Percentiles rank a stretch among this genome's conserved stretches.
phyloP scores from a whole-genome alignment of 306 rosid species.

The Vachellia pachyceras region DNA sequence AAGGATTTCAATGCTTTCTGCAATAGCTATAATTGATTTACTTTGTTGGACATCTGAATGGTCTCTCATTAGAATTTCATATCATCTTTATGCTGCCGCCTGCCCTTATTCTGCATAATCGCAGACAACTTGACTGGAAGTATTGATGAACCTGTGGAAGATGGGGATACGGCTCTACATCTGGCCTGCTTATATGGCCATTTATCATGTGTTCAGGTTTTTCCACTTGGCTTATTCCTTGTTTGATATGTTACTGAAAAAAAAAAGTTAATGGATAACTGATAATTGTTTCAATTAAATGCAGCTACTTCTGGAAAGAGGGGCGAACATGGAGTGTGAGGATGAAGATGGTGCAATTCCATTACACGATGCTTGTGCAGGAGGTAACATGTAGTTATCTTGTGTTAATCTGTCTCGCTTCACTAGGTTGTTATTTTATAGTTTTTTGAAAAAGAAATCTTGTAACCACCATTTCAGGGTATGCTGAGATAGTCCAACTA shows the following conservation, averaged over 20 bases:
- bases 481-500: conserved; percentile 67
- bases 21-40: background rate
- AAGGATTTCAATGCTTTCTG: background rate
- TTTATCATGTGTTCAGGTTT: conserved; percentile 72
- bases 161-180: conserved; percentile 93
- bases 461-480: conserved; percentile 57
- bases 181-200: conserved; percentile 90
- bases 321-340: conserved; percentile 33
- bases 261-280: background rate
- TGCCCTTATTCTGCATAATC: conserved; percentile 21
- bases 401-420: background rate
- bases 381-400: conserved; percentile 56
- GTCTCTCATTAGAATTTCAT: conserved; percentile 9
- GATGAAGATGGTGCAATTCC: conserved; percentile 68
- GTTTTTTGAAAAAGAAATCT: background rate
- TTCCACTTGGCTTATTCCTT: background rate
- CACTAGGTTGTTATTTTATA: background rate
- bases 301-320: conserved; percentile 87
- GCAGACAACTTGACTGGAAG: conserved; percentile 78
- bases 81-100: conserved; percentile 33
- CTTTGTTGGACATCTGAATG: background rate
- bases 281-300: conserved; percentile 30
- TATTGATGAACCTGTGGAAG: conserved; percentile 88
- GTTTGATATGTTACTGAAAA: background rate
- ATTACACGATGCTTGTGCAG: conserved; percentile 94